Conservation (phyloP, 2,329 filamentous ascomycete species). For the Dactylella cylindrospora region DNA sequence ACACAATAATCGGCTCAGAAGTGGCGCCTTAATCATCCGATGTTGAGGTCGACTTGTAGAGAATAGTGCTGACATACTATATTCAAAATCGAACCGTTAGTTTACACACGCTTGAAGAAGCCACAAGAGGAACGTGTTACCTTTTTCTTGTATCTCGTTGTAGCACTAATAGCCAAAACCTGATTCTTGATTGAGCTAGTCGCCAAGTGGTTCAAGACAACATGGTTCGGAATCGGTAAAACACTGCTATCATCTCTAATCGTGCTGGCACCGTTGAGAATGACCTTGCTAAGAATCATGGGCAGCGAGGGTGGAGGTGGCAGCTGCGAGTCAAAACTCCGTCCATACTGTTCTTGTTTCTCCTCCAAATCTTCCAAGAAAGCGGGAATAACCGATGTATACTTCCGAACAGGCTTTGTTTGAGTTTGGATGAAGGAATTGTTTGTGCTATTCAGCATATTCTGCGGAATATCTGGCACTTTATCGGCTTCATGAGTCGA, state of each 20-base stretch:
- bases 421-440: conserved; percentile 54
- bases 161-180: conserved; percentile 90
- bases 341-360: conserved; percentile 72
- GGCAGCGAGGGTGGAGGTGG: conserved; percentile 81
- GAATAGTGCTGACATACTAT: conserved; percentile 94
- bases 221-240: conserved; percentile 94
- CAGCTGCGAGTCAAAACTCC: conserved; percentile 32
- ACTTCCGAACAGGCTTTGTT: conserved; percentile 56
- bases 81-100: conserved; percentile 21
- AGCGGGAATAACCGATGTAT: conserved; percentile 72
- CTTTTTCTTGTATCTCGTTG: conserved; percentile 96
- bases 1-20: too few species aligned
- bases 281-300: conserved; percentile 89
- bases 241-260: conserved; percentile 99
- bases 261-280: conserved; percentile 83
- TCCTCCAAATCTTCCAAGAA: conserved; percentile 87
- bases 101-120: background rate
- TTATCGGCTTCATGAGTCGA: conserved; percentile 48
- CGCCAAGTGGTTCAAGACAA: conserved; percentile 90
- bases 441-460: conserved; percentile 47
- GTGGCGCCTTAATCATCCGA: conserved; percentile 27
- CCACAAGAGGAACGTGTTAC: conserved; percentile 55
- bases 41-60: conserved; percentile 75
- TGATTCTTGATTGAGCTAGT: conserved; percentile 98
- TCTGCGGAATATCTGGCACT: conserved; percentile 46